Evolutionary conservation across 768 basidiomycete genomes (phyloP), one percentile per base, ranked within the genome.

Genomic region (Clitopilus passeckerianus): DNA sequence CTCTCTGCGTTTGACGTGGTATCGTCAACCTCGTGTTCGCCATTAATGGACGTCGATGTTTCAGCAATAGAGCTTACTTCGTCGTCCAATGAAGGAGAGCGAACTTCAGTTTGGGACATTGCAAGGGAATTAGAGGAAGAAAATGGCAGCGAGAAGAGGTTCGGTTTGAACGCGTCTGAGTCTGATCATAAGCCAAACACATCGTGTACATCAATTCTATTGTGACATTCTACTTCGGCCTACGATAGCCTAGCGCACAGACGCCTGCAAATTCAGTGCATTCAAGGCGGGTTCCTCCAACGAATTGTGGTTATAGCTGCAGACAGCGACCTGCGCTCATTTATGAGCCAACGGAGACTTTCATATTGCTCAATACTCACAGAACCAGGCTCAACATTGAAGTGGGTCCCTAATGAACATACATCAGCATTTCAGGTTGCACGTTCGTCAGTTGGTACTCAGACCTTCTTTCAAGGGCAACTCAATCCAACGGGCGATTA

Each of bases 321-420:
- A 76, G 20, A 94, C 80, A 14, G 89, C 83, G 57, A 94, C 80
- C 91, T 93, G 61, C 52, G 53, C 63, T 65, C 59, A 6, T 52
- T 20, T 52, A 34, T 56, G 57, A 30, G 64, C 34, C 27, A 59
- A 50, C 12, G 18, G 5, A 18, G 14, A 43, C 9, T 33, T 23
- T 53, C 46, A 56, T 57, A 23, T 23, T 15, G 33, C 53, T 60
- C 14, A 35, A 57, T 4, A 69, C 82, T 68, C 74, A 93, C 88
- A 57, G 90, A 88, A 67, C 87, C 90, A 12, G 93, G 86, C 67
- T 91, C 91, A n/a, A 92, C 86, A 59, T 89, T 88, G 72, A 93
- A 91, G 70, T 87, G 86, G 2, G 86, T 86, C 14, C 89, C 88
- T 88, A 64, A 4, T 30, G 7, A 3, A 30, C 24, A 33, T 15